Percentiles rank a stretch among this genome's conserved stretches.
Conservation (phyloP, 1,284 basidiomycete genomes). For the Mycosarcoma maydis region DNA sequence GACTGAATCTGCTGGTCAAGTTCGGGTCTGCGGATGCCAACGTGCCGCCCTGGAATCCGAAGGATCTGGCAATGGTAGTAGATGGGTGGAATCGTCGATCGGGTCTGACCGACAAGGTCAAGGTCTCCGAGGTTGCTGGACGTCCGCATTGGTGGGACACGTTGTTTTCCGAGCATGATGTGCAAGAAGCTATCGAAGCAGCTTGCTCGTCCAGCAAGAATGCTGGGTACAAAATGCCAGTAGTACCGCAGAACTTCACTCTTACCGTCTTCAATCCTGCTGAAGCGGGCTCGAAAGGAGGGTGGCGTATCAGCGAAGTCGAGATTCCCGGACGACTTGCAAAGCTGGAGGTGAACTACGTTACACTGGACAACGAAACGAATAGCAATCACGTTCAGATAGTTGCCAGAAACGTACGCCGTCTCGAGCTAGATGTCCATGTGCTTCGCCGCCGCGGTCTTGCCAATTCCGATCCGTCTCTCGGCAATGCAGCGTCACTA, state of each 20-base stretch:
- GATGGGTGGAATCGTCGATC: slow-evolving; percentile 70
- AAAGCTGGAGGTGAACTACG: slow-evolving; percentile 28
- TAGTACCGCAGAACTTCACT: slow-evolving; percentile 70
- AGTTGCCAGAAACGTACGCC: slow-evolving; percentile 1
- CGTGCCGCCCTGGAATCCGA: slow-evolving; percentile 81
- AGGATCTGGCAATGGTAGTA: slow-evolving; percentile 73
- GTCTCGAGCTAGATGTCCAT: slow-evolving; percentile 16
- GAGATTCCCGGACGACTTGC: slow-evolving; percentile 71
- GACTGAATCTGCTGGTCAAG: slow-evolving; percentile 76
- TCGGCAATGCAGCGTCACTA: slow-evolving; percentile 1
- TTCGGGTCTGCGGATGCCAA: slow-evolving; percentile 81
- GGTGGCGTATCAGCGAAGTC: slow-evolving; percentile 74
- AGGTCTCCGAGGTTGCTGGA: slow-evolving; percentile 72
- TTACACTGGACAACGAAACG: not conserved
- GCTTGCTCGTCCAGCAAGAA: slow-evolving; percentile 13
- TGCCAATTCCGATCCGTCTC: not conserved
- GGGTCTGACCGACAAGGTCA: slow-evolving; percentile 66
- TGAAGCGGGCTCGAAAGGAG: slow-evolving; percentile 76
- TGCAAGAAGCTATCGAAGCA: slow-evolving; percentile 70
- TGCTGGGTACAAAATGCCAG: slow-evolving; percentile 19
- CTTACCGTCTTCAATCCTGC: slow-evolving; percentile 75
- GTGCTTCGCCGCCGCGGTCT: slow-evolving; percentile 2
- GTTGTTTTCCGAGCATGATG: slow-evolving; percentile 72
- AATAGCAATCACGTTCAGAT: not conserved
- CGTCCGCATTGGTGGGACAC: slow-evolving; percentile 77